These are phyloP conservation scores for Podila horticola DNA, from an alignment of 192 early-diverging fungal species.

Conservation along the genomic window DNA sequence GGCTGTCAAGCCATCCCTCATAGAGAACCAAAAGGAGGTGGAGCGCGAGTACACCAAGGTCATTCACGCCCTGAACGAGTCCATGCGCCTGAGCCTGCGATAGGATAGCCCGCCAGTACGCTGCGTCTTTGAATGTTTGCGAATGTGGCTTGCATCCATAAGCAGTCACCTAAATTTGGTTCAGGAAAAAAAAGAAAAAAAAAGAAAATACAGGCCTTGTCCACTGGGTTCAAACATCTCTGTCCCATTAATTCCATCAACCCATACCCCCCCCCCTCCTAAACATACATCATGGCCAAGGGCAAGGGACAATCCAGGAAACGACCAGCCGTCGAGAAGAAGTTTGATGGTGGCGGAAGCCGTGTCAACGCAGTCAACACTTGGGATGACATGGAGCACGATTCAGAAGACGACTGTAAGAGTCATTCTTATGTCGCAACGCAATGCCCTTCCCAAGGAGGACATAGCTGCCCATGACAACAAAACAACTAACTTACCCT, in stretches of 20 bases:
- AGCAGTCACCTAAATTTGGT: constrained; percentile 28
- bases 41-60: constrained; percentile 8
- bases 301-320: constrained; percentile 34
- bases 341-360: constrained; percentile 47
- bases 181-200: not conserved
- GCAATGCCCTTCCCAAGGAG: not conserved
- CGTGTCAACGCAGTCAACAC: constrained; percentile 73
- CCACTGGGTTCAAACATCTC: not conserved
- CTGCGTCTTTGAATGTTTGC: not conserved
- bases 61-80: constrained; percentile 35
- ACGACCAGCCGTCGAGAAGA: constrained; percentile 42
- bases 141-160: constrained; percentile 24
- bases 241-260: not conserved
- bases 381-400: constrained; percentile 79
- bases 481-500: not conserved
- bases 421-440: not conserved
- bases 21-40: constrained; percentile 5
- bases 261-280: not conserved
- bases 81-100: constrained; percentile 25
- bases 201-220: not conserved
- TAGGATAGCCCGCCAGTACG: no score
- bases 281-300: constrained; percentile 24
- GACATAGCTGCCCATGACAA: not conserved
- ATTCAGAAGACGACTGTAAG: constrained; percentile 81
- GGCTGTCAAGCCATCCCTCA: not conserved